These are phyloP conservation scores for Apiosordaria backusii DNA, from an alignment of 495 filamentous ascomycete genomes.

Conservation along the genomic window DNA sequence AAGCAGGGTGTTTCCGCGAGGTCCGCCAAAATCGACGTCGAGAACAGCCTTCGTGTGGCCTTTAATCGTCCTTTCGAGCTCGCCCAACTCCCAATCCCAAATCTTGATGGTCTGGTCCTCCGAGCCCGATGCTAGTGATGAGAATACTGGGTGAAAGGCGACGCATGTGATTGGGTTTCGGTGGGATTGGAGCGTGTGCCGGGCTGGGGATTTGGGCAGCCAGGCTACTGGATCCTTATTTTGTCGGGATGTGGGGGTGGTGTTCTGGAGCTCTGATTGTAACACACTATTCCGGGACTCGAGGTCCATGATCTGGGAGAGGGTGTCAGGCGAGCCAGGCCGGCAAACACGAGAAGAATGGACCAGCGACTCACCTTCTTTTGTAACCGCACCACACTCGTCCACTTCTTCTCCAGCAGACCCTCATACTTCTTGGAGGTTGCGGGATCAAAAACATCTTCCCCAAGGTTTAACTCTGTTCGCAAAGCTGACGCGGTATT, in stretches of 20 bases:
- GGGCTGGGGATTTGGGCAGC: conserved; percentile 76
- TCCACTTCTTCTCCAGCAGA: conserved; percentile 94
- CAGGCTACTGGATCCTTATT: conserved; percentile 84
- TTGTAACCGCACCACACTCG: conserved; percentile 82
- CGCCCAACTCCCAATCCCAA: conserved; percentile 97
- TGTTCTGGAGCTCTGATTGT: conserved; percentile 78
- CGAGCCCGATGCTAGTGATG: conserved; percentile 85
- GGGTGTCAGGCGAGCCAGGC: conserved; percentile 6
- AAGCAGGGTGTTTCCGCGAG: conserved; percentile 76
- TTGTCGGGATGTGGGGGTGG: conserved; percentile 75
- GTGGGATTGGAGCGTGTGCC: conserved; percentile 83
- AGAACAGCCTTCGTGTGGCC: conserved; percentile 88
- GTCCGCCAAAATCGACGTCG: conserved; percentile 90
- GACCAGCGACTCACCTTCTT: conserved; percentile 62
- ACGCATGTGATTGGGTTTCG: conserved; percentile 78
- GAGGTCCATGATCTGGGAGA: conserved; percentile 81
- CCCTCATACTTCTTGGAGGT: conserved; percentile 87
- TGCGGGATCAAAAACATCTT: conserved; percentile 66
- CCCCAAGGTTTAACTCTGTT: conserved; percentile 60
- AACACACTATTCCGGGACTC: conserved; percentile 67
- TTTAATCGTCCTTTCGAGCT: conserved; percentile 87
- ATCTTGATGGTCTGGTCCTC: conserved; percentile 89
- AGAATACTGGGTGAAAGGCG: conserved; percentile 93
- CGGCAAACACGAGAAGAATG: conserved; percentile 1
- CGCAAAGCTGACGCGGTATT: conserved; percentile 65